Base-by-base conservation (phyloP, 352 stramenopile species). In the Phytophthora pseudosyringae region DNA sequence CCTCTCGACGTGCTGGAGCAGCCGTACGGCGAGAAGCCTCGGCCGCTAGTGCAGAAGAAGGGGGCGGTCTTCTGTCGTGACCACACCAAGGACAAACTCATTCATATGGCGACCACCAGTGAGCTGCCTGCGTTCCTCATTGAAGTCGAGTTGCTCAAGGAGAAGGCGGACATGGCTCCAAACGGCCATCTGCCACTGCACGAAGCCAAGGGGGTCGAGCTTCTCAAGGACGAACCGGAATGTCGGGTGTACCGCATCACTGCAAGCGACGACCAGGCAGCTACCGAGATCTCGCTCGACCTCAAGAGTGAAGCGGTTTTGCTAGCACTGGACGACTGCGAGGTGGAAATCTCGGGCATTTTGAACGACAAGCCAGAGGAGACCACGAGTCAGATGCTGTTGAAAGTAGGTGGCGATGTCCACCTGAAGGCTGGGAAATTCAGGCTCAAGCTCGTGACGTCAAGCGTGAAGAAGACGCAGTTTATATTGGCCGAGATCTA, bases 21-120 rank as follows among this genome's bases (percentile, higher is more conserved):
- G 32, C 58, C 72, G 47, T 38, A 67, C 43, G 61, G 59, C 3
- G 16, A 46, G 3, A 11, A 55, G 3, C 62, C 67, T 2, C 62
- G 58, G 28, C 55, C 69, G 35, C 57, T 87, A 31, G 28, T 54
- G 25, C 65, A 79, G 45, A 43, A 54, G 25, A 71, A 73, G 8
- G 71, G 76, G 13, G 51, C 59, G 9, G 75, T 87, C 10, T 79
- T 87, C 53, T 87, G 78, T 49, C 75, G 75, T 26, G 74, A 87
- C 54, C 78, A 87, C 52, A 81, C 68, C 18, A 67, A 73, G 29
- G 76, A 86, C 63, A 62, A 74, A 25, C 44, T 84, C 2, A 67
- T 81, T 8, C 80, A 88, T 35, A 59, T 78, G 8, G 65, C 75
- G 9, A 67, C 61, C 18, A 80, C 72, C 1, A 39, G 12, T 3